phyloP scores from a whole-genome alignment of 495 filamentous ascomycete species.

The Talaromyces adpressus region DNA sequence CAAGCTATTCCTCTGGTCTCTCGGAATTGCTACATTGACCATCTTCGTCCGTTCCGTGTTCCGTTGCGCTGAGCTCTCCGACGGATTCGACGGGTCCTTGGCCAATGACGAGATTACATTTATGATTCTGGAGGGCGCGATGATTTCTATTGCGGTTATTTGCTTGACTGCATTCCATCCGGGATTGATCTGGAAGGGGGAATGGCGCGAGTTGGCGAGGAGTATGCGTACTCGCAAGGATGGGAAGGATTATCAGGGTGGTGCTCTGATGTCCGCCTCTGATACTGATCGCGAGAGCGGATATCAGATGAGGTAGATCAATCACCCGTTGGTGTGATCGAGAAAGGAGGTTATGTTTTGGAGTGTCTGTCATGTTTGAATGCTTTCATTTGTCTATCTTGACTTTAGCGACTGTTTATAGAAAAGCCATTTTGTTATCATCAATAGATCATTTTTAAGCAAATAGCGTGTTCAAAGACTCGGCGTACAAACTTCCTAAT shows the following conservation, averaged over 20 bases:
- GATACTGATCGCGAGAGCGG: neutral
- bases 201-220: slow-evolving; percentile 7
- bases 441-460: neutral
- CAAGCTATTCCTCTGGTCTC: slow-evolving; percentile 20
- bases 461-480: neutral
- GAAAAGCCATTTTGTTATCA: neutral
- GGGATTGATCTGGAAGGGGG: slow-evolving; percentile 16
- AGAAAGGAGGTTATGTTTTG: neutral
- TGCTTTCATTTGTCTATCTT: neutral
- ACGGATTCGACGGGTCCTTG: slow-evolving; percentile 53
- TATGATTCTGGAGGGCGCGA: slow-evolving; percentile 65
- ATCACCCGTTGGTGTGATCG: neutral
- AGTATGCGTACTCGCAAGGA: neutral
- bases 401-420: neutral
- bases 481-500: neutral
- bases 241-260: neutral
- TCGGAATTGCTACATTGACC: slow-evolving; percentile 43
- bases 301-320: neutral
- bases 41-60: slow-evolving; percentile 58
- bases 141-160: slow-evolving; percentile 55
- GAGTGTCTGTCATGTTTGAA: neutral
- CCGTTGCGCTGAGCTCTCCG: slow-evolving; percentile 56
- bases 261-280: neutral
- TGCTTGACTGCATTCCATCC: slow-evolving; percentile 56
- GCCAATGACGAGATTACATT: slow-evolving; percentile 55